Conservation (phyloP, 305 asterid genomes). For the Ruellia speciosa region DNA sequence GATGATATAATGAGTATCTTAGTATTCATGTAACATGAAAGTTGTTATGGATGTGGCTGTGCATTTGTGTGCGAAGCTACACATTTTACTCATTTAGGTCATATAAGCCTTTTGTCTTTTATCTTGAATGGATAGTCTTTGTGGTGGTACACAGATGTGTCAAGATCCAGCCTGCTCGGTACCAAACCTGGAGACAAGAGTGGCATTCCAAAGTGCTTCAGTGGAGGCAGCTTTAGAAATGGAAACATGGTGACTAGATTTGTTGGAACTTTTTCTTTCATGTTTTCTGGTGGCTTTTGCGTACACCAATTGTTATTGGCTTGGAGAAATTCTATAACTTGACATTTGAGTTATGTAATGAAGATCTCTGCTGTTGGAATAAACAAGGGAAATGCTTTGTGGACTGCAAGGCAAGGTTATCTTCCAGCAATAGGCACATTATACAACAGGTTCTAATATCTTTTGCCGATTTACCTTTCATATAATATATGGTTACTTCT, state of each 20-base stretch:
- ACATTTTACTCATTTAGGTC: background rate
- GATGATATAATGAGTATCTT: background rate
- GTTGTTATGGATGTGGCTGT: too few relatives aligned
- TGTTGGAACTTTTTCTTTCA: conserved; percentile 4
- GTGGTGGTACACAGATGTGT: conserved; percentile 30
- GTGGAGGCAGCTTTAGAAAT: conserved; percentile 25
- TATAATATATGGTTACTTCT: conserved; percentile 9
- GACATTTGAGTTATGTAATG: conserved; percentile 22
- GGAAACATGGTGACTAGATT: conserved; percentile 31
- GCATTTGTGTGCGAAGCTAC: background rate
- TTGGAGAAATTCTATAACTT: conserved; percentile 6
- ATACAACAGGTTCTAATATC: conserved; percentile 37
- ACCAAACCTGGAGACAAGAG: conserved; percentile 26
- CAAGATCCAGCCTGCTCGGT: conserved; percentile 32
- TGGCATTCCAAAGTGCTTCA: conserved; percentile 32
- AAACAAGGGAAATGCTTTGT: conserved; percentile 36
- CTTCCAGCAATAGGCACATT: conserved; percentile 34
- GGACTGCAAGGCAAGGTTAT: conserved; percentile 35
- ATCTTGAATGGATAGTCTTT: conserved; percentile 3
- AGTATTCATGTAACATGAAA: background rate
- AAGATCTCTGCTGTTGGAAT: conserved; percentile 37
- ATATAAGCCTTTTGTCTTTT: background rate
- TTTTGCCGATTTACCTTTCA: conserved; percentile 9
- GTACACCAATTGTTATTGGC: conserved; percentile 3
- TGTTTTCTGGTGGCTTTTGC: conserved; percentile 17